Percentiles rank a stretch among this genome's conserved stretches.
Evolutionary conservation across 2,329 filamentous ascomycete species (phyloP).

Genomic region (Aaosphaeria pasadenensis): DNA sequence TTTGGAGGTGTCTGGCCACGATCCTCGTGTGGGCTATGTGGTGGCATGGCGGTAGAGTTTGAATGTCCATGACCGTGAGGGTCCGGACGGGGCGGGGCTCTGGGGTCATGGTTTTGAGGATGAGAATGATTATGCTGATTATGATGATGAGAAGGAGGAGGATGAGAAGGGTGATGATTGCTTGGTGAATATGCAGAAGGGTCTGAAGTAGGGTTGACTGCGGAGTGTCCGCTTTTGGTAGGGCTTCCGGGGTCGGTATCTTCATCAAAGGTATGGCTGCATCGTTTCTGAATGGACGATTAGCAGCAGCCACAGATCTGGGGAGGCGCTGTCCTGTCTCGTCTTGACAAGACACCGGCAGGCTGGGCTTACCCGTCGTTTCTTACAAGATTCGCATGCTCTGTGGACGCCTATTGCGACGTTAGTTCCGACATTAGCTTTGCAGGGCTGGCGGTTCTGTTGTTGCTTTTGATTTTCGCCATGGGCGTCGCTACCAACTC

Average conservation of each 20-base stretch:
- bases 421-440: too few species aligned
- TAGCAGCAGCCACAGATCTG: slow-evolving; percentile 13
- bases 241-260: slow-evolving; percentile 34
- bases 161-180: slow-evolving; percentile 18
- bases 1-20: slow-evolving; percentile 35
- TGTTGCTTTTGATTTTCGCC: too few species aligned
- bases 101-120: slow-evolving; percentile 18
- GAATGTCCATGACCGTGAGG: slow-evolving; percentile 16
- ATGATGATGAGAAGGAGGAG: slow-evolving; percentile 14
- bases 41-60: slow-evolving; percentile 21
- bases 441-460: too few species aligned
- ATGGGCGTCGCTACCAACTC: too few species aligned
- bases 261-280: slow-evolving; percentile 41
- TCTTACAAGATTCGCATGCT: slow-evolving; percentile 46
- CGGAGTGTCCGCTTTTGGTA: slow-evolving; percentile 35
- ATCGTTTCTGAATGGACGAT: slow-evolving; percentile 35
- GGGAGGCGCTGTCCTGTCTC: not conserved
- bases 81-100: not conserved
- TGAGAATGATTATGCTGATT: slow-evolving; percentile 13
- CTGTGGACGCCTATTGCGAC: slow-evolving; percentile 33
- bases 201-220: slow-evolving; percentile 27
- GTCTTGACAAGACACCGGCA: too few species aligned
- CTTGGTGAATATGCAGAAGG: slow-evolving; percentile 17
- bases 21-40: slow-evolving; percentile 29
- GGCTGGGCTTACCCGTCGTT: slow-evolving; percentile 34